Evolutionary conservation across 2,329 filamentous ascomycete genomes (phyloP).

Genomic region (Alternaria tenuissima): DNA sequence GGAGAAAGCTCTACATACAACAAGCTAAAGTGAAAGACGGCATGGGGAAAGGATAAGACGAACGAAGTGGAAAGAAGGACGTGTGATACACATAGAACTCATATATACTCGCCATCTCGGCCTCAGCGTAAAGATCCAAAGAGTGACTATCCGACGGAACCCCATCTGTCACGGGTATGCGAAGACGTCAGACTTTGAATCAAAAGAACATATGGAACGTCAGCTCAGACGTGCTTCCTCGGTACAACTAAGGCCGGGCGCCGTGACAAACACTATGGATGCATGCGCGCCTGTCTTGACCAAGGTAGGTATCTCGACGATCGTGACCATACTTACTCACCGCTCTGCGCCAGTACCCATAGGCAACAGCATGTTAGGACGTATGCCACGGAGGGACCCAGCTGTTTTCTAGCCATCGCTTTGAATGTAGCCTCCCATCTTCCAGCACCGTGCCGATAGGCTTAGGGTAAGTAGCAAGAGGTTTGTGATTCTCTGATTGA

Average conservation of each 20-base stretch:
- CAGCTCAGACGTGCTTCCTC: neutral
- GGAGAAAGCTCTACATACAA: neutral
- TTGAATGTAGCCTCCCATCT: neutral
- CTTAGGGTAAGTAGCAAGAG: neutral
- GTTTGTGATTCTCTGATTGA: neutral
- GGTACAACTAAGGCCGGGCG: neutral
- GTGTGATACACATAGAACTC: neutral
- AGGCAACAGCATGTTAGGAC: neutral
- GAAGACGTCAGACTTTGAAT: neutral
- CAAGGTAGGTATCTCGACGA: neutral
- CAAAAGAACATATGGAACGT: neutral
- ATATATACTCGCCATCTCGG: neutral
- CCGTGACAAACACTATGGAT: neutral
- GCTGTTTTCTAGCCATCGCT: neutral
- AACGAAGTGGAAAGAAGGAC: neutral
- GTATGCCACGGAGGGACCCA: neutral
- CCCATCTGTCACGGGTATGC: neutral
- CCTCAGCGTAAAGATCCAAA: neutral
- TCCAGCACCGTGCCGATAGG: too few relatives aligned
- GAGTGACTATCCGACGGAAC: neutral
- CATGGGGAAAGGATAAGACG: neutral
- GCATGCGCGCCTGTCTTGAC: neutral
- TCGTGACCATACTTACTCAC: neutral
- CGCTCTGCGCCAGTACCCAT: neutral
- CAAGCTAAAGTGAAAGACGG: neutral